Conservation (phyloP, 345 rosid genomes). For the Eucalyptus cloeziana region DNA sequence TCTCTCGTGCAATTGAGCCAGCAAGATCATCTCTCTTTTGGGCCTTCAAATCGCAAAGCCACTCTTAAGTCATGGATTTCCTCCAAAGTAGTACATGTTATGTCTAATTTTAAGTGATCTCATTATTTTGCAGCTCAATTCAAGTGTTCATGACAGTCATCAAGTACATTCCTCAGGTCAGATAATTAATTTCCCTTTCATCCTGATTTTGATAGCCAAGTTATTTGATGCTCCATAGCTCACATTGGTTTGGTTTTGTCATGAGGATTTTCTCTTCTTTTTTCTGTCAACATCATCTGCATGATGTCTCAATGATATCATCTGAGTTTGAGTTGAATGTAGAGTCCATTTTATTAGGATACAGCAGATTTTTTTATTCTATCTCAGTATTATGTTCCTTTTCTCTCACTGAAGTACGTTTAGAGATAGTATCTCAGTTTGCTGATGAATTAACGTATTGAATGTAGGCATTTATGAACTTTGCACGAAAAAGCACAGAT, state of each 20-base stretch:
- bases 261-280: not conserved
- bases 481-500: constrained; percentile 72
- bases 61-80: not conserved
- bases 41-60: not conserved
- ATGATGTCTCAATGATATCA: not conserved
- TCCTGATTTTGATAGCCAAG: not conserved
- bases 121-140: constrained; percentile 50
- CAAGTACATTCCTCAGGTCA: constrained; percentile 89
- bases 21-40: not conserved
- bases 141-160: constrained; percentile 77
- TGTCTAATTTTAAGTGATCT: not conserved
- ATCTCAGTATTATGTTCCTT: not conserved
- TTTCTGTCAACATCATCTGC: not conserved
- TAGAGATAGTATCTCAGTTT: not conserved
- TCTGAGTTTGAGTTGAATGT: not conserved
- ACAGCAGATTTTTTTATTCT: not conserved
- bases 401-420: not conserved
- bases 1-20: not conserved
- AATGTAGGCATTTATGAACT: constrained; percentile 71
- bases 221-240: not conserved
- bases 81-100: not conserved
- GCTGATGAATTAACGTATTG: not conserved
- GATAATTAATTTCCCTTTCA: not conserved
- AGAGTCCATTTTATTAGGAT: not conserved
- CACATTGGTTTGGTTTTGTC: not conserved